A percentile compares a stretch with the other conserved stretches of the same genome.
Conservation (phyloP, 768 basidiomycete genomes). For the Boletus tomentosulus region DNA sequence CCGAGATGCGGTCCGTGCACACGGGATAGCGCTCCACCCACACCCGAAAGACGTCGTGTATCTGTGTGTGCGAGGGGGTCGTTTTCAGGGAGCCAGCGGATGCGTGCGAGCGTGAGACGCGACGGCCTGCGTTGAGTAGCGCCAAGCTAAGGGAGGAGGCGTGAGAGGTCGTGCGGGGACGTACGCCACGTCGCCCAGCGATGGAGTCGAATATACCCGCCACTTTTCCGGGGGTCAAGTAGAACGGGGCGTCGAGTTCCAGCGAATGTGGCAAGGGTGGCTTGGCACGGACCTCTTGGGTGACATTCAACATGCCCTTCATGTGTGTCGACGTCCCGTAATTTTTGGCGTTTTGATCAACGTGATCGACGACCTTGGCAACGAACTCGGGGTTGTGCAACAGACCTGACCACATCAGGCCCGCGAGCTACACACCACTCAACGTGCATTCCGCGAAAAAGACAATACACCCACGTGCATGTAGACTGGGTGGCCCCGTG, state of each 20-base stretch:
- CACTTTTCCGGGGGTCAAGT: conserved; percentile 79
- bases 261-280: no score
- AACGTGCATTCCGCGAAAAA: neutral
- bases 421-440: conserved; percentile 57
- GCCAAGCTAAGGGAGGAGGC: conserved; percentile 58
- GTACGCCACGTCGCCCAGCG: conserved; percentile 72
- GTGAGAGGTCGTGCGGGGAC: conserved; percentile 24
- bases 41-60: conserved; percentile 83
- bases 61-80: conserved; percentile 59
- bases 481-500: conserved; percentile 59
- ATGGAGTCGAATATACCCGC: conserved; percentile 84
- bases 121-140: conserved; percentile 78
- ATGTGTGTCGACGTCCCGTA: conserved; percentile 83
- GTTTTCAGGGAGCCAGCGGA: conserved; percentile 89
- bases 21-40: conserved; percentile 83
- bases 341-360: conserved; percentile 54
- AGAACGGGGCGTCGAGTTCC: conserved; percentile 79
- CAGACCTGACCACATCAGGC: conserved; percentile 95
- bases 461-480: conserved; percentile 55
- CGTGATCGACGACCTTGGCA: conserved; percentile 66
- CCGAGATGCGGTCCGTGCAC: conserved; percentile 75
- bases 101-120: conserved; percentile 89
- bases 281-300: conserved; percentile 62
- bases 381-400: conserved; percentile 79
- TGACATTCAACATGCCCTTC: conserved; percentile 93